These are phyloP conservation scores for Trametes sp. DNA, from an alignment of 1,284 basidiomycete genomes.

Conservation along the genomic window DNA sequence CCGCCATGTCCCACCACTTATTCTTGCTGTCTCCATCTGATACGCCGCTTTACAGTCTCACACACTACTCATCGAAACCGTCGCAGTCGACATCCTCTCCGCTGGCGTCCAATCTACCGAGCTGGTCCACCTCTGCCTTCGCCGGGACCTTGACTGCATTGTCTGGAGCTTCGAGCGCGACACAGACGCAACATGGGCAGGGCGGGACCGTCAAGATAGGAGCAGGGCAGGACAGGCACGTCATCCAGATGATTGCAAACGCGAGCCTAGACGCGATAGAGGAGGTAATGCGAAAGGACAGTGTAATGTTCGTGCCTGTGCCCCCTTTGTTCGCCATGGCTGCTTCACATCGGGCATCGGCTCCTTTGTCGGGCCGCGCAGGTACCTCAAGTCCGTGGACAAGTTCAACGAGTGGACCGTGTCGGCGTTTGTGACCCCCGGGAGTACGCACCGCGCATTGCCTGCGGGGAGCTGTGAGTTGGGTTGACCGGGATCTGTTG, in stretches of 20 bases:
- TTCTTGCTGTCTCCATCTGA: slow-evolving; percentile 85
- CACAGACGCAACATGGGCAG: slow-evolving; percentile 63
- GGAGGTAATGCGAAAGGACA: slow-evolving; percentile 87
- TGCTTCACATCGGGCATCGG: slow-evolving; percentile 13
- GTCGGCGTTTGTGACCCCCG: slow-evolving; percentile 92
- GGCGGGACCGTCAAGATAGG: slow-evolving; percentile 68
- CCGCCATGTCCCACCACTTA: slow-evolving; percentile 81
- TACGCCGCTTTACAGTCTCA: slow-evolving; percentile 81
- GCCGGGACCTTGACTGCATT: slow-evolving; percentile 86
- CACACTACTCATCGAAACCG: slow-evolving; percentile 80
- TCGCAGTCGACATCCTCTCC: slow-evolving; percentile 64
- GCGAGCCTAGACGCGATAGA: slow-evolving; percentile 92
- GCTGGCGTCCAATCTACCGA: slow-evolving; percentile 79
- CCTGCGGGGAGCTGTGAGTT: slow-evolving; percentile 17
- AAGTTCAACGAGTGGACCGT: slow-evolving; percentile 98
- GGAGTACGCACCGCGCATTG: slow-evolving; percentile 67
- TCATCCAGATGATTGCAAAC: slow-evolving; percentile 97
- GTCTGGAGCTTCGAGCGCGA: slow-evolving; percentile 80
- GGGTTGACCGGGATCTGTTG: slow-evolving; percentile 25
- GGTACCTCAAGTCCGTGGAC: slow-evolving; percentile 93
- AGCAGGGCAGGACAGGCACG: slow-evolving; percentile 84
- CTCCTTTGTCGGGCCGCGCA: slow-evolving; percentile 42
- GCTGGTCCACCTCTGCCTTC: slow-evolving; percentile 87
- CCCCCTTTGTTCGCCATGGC: neutral
- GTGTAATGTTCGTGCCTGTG: slow-evolving; percentile 74